Percentiles rank a stretch among this genome's conserved stretches.
These are phyloP conservation scores for Hygrophila difformis DNA, from an alignment of 257 asterid species.

Conservation along the genomic window DNA sequence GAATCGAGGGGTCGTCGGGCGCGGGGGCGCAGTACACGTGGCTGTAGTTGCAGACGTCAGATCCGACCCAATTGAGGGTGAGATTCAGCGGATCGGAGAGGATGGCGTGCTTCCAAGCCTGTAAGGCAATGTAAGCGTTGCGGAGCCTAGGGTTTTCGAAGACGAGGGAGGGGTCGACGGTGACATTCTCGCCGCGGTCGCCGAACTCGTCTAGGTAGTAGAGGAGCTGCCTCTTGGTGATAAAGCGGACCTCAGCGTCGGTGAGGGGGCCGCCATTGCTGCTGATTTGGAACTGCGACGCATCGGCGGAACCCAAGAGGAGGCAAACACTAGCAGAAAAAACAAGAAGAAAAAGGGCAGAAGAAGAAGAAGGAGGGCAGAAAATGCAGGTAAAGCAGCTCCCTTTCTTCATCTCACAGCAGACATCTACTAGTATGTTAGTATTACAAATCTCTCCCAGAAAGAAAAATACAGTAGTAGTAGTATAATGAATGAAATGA, in stretches of 20 bases:
- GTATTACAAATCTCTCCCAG: too few species aligned
- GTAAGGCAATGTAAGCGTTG: slow-evolving; percentile 74
- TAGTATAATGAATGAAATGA: too few species aligned
- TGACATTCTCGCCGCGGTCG: slow-evolving; percentile 63
- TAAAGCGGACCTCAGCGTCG: slow-evolving; percentile 44
- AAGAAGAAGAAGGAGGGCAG: slow-evolving; percentile 15
- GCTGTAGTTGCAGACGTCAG: slow-evolving; percentile 61
- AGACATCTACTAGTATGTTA: slow-evolving; percentile 59
- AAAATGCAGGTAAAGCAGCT: slow-evolving; percentile 16
- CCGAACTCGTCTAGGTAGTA: slow-evolving; percentile 76
- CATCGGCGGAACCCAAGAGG: slow-evolving; percentile 13
- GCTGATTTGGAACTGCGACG: slow-evolving; percentile 17
- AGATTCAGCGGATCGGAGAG: slow-evolving; percentile 69
- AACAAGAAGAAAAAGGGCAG: slow-evolving; percentile 18
- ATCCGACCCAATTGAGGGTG: slow-evolving; percentile 69
- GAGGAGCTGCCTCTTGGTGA: slow-evolving; percentile 55
- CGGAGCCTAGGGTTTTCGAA: slow-evolving; percentile 60
- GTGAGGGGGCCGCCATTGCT: slow-evolving; percentile 53
- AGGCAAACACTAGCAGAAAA: slow-evolving; percentile 6
- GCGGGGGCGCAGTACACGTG: slow-evolving; percentile 76
- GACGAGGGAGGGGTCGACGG: slow-evolving; percentile 53
- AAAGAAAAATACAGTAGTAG: too few species aligned
- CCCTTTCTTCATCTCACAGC: slow-evolving; percentile 67
- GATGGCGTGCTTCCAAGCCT: slow-evolving; percentile 82
- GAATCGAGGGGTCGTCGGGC: slow-evolving; percentile 36